These are phyloP conservation scores for Aurinia saxatilis DNA, from an alignment of 345 rosid species.

Conservation along the genomic window DNA sequence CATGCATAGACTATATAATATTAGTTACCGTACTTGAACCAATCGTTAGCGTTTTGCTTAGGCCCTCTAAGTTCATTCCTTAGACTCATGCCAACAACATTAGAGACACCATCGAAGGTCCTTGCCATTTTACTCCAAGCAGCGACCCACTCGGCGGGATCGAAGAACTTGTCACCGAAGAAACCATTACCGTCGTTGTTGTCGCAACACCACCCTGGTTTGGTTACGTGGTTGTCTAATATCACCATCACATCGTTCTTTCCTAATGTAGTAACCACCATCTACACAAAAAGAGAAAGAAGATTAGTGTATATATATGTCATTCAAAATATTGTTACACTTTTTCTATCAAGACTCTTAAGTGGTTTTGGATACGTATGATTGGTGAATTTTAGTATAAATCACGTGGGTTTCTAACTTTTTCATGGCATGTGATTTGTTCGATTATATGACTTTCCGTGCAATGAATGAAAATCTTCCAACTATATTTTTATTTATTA, in stretches of 20 bases:
- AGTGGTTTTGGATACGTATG: background rate
- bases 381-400: background rate
- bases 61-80: constrained; percentile 94
- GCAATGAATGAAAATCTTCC: background rate
- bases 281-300: constrained; percentile 29
- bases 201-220: constrained; percentile 94
- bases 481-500: background rate
- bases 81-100: constrained; percentile 87
- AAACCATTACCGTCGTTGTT: constrained; percentile 81
- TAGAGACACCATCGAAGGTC: constrained; percentile 47
- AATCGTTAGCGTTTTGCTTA: constrained; percentile 63
- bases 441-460: background rate
- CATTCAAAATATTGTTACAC: background rate
- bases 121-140: constrained; percentile 69
- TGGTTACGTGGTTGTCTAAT: constrained; percentile 84
- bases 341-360: background rate
- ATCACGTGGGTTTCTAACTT: background rate
- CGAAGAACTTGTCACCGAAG: constrained; percentile 76
- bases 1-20: background rate
- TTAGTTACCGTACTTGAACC: constrained; percentile 62
- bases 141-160: constrained; percentile 62
- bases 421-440: constrained; percentile 4
- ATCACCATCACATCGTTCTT: constrained; percentile 73
- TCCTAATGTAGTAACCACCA: constrained; percentile 71
- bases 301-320: background rate